Base-by-base conservation (phyloP, 116 monocot species). In the Phalaenopsis hybrid region DNA sequence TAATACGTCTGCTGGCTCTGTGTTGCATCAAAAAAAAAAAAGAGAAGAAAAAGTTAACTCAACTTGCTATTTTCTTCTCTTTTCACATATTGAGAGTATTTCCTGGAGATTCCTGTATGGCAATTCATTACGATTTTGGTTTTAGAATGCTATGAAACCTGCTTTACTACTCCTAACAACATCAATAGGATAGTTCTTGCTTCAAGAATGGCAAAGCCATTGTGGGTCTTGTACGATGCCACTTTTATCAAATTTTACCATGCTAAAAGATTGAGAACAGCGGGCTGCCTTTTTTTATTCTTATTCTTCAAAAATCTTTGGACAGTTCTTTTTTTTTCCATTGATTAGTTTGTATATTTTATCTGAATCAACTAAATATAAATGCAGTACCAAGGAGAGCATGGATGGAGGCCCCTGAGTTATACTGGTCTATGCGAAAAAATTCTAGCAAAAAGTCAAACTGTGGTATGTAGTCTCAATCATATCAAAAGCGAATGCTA, bases 351-450 rank as follows among this genome's bases (percentile, higher is more conserved):
- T 77, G 12, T 16, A 50, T 77, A 28, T 77, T 82, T 31, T 76
- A 1, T 76, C 55, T 75, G 13, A 17, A 33, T 20, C 41, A 61
- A 21, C 46, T 52, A 21, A 16, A 59, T 20, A 41, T 77, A 73
- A 20, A 75, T 90, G 80, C 90, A 99, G 99, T 99, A 99, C 86
- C 99, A 99, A 93, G 99, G 95, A 86, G 93, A 93, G 81, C 75
- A 91, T 85, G 99, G 95, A 83, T 99, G 99, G 99, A 93, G 87
- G 75, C 99, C 99, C 15, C 81, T 87, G 87, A 89, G 48, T 69
- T 99, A 99, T 79, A 87, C 92, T 81, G 99, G 99, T 52, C 65
- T 99, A 21, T 99, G 99, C 82, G 99, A 99, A 73, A 99, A 93
- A 86, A 86, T 99, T 82, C 92, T 99, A 77, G 85, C 89, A 41